These are phyloP conservation scores for Aspergillus carbonarius DNA, from an alignment of 2,329 filamentous ascomycete species.

Conservation along the genomic window DNA sequence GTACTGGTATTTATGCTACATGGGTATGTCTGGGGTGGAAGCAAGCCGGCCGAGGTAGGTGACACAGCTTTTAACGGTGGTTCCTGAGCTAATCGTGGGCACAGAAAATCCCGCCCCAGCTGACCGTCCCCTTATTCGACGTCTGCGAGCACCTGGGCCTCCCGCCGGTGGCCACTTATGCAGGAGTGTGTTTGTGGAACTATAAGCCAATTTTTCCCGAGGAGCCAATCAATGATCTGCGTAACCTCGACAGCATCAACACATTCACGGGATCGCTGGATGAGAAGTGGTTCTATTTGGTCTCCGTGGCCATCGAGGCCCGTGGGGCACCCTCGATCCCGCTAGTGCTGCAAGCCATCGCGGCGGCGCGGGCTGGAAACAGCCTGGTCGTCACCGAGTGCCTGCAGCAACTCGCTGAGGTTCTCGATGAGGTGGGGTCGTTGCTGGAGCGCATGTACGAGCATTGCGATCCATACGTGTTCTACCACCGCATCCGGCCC, in stretches of 20 bases:
- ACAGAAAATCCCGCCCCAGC: conserved; percentile 69
- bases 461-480: conserved; percentile 88
- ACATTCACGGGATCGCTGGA: conserved; percentile 94
- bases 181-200: conserved; percentile 91
- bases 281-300: conserved; percentile 97
- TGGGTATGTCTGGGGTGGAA: conserved; percentile 85
- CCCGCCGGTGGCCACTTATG: conserved; percentile 90
- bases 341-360: conserved; percentile 83
- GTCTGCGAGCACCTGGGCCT: conserved; percentile 78
- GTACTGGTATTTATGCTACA: conserved; percentile 78
- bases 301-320: conserved; percentile 93
- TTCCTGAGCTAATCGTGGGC: background rate
- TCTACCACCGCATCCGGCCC: conserved; percentile 94
- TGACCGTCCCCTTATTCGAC: conserved; percentile 78
- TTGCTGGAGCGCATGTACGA: conserved; percentile 90
- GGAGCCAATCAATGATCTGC: conserved; percentile 76
- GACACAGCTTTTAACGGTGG: background rate
- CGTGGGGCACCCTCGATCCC: conserved; percentile 83
- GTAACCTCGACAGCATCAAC: conserved; percentile 82
- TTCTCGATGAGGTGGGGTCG: conserved; percentile 76
- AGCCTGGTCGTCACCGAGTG: conserved; percentile 69
- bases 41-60: conserved; percentile 67
- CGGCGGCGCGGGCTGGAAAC: conserved; percentile 71
- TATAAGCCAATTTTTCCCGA: conserved; percentile 87
- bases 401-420: conserved; percentile 80